Evolutionary conservation across 192 early-diverging fungal genomes (phyloP).

Genomic region (Backusella liffmaniae): DNA sequence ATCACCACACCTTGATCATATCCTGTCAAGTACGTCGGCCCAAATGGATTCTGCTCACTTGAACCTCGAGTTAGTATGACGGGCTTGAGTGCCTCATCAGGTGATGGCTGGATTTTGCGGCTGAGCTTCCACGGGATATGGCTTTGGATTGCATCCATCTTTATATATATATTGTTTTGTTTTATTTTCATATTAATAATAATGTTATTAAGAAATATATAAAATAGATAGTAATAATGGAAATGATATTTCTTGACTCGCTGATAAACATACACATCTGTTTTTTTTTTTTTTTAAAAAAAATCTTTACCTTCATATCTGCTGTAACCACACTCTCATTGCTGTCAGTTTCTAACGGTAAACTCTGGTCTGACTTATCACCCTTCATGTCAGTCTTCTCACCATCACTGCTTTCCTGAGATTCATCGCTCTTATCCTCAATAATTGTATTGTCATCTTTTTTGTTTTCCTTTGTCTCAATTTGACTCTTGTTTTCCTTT

Average conservation of each 20-base stretch:
- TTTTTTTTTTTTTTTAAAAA: background rate
- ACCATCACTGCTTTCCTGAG: background rate
- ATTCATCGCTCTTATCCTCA: background rate
- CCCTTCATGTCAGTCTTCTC: background rate
- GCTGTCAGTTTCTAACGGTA: slow-evolving; percentile 15
- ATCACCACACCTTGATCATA: slow-evolving; percentile 55
- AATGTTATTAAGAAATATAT: background rate
- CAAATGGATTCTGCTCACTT: slow-evolving; percentile 69
- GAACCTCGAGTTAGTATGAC: slow-evolving; percentile 65
- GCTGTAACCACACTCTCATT: slow-evolving; percentile 11
- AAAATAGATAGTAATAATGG: background rate
- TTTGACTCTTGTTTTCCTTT: background rate
- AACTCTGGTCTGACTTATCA: background rate
- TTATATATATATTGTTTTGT: background rate
- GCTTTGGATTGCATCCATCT: slow-evolving; percentile 26
- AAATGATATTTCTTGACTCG: background rate
- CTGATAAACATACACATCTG: background rate
- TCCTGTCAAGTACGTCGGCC: slow-evolving; percentile 61
- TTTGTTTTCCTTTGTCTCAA: background rate
- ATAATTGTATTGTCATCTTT: background rate
- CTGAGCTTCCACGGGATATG: slow-evolving; percentile 23
- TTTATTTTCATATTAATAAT: background rate
- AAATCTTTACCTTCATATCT: slow-evolving; percentile 27
- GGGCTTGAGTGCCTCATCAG: slow-evolving; percentile 36
- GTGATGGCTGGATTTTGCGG: slow-evolving; percentile 19